phyloP scores from a whole-genome alignment of 2,329 filamentous ascomycete genomes.

The Penicillium sp. region DNA sequence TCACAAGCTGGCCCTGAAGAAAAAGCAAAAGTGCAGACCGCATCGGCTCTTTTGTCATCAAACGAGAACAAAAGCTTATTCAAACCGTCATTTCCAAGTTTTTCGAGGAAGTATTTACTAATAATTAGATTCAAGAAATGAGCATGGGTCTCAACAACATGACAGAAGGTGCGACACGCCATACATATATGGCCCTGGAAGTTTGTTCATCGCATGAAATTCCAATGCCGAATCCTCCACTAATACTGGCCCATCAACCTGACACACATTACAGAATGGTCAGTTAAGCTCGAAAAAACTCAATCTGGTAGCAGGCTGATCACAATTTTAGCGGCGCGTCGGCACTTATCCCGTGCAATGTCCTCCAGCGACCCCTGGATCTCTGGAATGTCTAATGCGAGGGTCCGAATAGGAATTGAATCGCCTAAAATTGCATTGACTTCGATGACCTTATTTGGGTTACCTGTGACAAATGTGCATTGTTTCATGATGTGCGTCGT shows the following conservation, averaged over 20 bases:
- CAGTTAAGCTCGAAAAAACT: neutral
- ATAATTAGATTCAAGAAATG: neutral
- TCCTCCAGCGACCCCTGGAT: conserved; percentile 85
- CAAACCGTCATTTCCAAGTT: conserved; percentile 74
- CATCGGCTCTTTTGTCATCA: conserved; percentile 81
- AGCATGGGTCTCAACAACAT: conserved; percentile 27
- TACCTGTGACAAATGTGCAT: conserved; percentile 77
- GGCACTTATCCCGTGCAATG: conserved; percentile 79
- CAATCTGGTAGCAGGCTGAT: neutral
- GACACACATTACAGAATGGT: neutral
- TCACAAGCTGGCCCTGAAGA: conserved; percentile 76
- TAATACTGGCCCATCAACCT: conserved; percentile 78
- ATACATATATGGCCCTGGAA: conserved; percentile 88
- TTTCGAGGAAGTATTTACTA: conserved; percentile 86
- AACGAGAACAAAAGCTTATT: conserved; percentile 82
- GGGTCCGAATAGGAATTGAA: conserved; percentile 67
- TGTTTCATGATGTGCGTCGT: conserved; percentile 16
- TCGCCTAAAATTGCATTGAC: conserved; percentile 78
- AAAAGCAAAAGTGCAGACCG: conserved; percentile 88
- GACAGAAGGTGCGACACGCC: conserved; percentile 39
- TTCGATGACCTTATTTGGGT: conserved; percentile 83
- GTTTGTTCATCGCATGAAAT: conserved; percentile 77
- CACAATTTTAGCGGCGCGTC: conserved; percentile 63
- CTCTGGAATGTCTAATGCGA: conserved; percentile 75
- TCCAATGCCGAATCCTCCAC: conserved; percentile 89